Base-by-base conservation (phyloP, 2,329 filamentous ascomycete species). In the Dothiorella sarmentorum region DNA sequence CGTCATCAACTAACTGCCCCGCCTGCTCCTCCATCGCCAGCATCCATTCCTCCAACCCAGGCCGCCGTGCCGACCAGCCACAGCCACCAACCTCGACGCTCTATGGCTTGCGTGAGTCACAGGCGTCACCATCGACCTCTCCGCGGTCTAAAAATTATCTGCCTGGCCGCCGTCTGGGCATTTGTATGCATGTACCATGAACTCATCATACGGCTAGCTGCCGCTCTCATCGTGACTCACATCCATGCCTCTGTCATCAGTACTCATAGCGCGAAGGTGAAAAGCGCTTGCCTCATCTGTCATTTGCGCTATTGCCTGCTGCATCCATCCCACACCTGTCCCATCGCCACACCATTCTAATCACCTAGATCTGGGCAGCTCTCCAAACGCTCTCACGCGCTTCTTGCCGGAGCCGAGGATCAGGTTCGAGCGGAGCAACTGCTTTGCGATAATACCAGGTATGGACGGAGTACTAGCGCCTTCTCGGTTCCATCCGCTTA, bases 211-310 rank as follows among this genome's bases (percentile, higher is more conserved):
- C n/a, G n/a, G n/a, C n/a, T n/a, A n/a, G n/a, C n/a, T n/a, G n/a
- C n/a, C n/a, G n/a, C n/a, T n/a, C n/a, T n/a, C n/a, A n/a, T n/a
- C 43, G 43, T 45, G 43, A 45, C 43, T 45, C 43, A 45, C 43
- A 11, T 4, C 40, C 11, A 18, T 40, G 22, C 40, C 40, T 43
- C 40, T 17, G 43, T 45, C 43, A 29, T 45, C 24, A 18, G 38
- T 26, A 24, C n/a, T 24, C 20, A 4, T 9, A 9, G 18, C 15
- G 43, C 43, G 15, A n/a, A 1, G 29, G 26, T 5, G 24, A 29
- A 7, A 26, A 45, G 43, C n/a, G n/a, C 24, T 20, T 45, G 24
- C 24, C 24, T 18, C 43, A 29, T 20, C 43, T 11, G 43, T 45
- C 43, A 17, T 13, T 4, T 11, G 9, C 26, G 18, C 24, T 45